A percentile compares a stretch with the other conserved stretches of the same genome.
Conservation (phyloP, 805 yeast species). For the Starmerella ratchasimensis region DNA sequence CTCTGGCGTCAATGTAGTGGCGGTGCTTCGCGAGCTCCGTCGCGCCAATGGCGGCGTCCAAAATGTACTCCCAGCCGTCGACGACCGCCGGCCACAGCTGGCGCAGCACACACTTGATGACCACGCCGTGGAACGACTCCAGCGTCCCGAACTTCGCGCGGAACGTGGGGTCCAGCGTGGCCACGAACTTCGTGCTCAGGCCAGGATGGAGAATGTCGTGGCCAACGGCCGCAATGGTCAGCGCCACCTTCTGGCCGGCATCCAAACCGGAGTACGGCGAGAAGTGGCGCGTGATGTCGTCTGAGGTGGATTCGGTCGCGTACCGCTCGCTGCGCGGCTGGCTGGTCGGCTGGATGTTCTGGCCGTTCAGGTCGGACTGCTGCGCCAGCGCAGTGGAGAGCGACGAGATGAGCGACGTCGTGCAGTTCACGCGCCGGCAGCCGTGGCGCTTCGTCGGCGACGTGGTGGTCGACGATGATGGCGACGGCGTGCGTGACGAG, state of each 20-base stretch:
- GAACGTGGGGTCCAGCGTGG: slow-evolving; percentile 46
- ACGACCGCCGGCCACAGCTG: slow-evolving; percentile 35
- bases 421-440: too few relatives aligned
- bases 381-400: too few relatives aligned
- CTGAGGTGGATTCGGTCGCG: too few relatives aligned
- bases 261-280: slow-evolving; percentile 2
- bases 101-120: slow-evolving; percentile 39
- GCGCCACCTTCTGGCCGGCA: slow-evolving; percentile 39
- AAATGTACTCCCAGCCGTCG: slow-evolving; percentile 7
- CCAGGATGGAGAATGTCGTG: slow-evolving; percentile 98
- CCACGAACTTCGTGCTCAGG: slow-evolving; percentile 64
- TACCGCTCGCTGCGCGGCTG: too few relatives aligned
- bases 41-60: slow-evolving; percentile 38
- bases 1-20: too few relatives aligned
- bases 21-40: slow-evolving; percentile 92
- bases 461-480: too few relatives aligned
- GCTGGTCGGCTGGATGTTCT: too few relatives aligned
- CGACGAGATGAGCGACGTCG: too few relatives aligned
- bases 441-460: too few relatives aligned
- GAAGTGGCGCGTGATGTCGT: neutral
- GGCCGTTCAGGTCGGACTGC: too few relatives aligned
- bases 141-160: slow-evolving; percentile 50
- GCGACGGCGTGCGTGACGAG: too few relatives aligned
- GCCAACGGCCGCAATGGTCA: slow-evolving; percentile 74
- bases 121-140: slow-evolving; percentile 67